A percentile compares a stretch with the other conserved stretches of the same genome.
Conservation (phyloP, 176 grass and related monocot species). For the Olyra latifolia region DNA sequence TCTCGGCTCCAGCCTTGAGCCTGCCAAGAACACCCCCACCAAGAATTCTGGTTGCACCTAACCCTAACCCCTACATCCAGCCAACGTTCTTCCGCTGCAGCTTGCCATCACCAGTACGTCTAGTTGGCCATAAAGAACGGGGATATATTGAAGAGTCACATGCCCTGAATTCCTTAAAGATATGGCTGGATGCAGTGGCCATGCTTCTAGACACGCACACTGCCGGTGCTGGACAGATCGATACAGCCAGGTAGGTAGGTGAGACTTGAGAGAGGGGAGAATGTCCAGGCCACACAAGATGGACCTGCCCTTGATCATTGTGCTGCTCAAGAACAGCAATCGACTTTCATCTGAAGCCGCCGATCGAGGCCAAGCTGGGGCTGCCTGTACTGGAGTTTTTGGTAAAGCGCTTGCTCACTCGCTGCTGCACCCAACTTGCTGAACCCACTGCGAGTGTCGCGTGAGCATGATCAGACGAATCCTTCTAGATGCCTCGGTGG, state of each 20-base stretch:
- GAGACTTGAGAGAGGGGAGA: background rate
- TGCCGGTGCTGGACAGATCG: background rate
- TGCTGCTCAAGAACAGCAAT: background rate
- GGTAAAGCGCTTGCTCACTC: background rate
- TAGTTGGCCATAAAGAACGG: background rate
- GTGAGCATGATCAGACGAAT: background rate
- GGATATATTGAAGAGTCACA: background rate
- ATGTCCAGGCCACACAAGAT: slow-evolving; percentile 1
- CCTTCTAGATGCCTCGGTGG: slow-evolving; percentile 44
- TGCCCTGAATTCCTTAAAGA: background rate
- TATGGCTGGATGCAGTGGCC: background rate
- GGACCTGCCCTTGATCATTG: background rate
- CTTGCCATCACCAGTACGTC: background rate
- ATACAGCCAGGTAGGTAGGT: background rate
- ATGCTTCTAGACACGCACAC: background rate
- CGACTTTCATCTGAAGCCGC: background rate
- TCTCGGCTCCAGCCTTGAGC: background rate
- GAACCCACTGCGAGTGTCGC: background rate
- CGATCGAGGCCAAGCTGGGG: too few relatives aligned
- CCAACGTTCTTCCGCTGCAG: slow-evolving; percentile 10
- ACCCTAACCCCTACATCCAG: background rate
- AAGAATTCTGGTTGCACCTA: slow-evolving; percentile 38
- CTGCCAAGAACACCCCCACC: slow-evolving; percentile 6
- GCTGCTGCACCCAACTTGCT: background rate
- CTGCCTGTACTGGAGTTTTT: background rate